These are phyloP conservation scores for Claviceps pazoutovae DNA, from an alignment of 2,329 filamentous ascomycete genomes.

Conservation along the genomic window DNA sequence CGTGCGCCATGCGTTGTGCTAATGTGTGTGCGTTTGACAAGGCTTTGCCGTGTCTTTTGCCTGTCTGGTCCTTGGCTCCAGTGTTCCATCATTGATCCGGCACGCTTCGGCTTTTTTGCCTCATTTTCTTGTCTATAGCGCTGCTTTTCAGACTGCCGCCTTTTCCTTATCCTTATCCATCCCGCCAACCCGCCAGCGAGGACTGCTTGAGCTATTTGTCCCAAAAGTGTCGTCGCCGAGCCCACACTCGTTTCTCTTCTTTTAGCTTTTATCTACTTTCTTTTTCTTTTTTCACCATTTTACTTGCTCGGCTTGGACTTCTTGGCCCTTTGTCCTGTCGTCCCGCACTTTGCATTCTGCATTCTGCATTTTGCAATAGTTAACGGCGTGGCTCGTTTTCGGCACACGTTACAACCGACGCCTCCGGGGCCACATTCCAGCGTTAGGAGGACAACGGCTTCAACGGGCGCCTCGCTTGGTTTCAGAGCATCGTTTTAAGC, in stretches of 20 bases:
- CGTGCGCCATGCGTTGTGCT: conserved; percentile 1
- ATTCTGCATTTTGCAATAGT: not conserved
- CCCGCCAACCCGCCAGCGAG: not conserved
- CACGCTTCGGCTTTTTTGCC: not conserved
- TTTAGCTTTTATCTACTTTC: not conserved
- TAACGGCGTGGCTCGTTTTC: not conserved
- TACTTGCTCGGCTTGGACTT: not conserved
- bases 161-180: not conserved
- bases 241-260: not conserved
- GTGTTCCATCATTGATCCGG: not conserved
- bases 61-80: not conserved
- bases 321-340: not conserved
- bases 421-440: conserved; percentile 1
- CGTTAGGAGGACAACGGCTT: not conserved
- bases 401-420: not conserved
- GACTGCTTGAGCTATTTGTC: not conserved
- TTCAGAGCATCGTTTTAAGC: not conserved
- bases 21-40: not conserved
- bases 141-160: not conserved
- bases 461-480: not conserved
- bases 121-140: not conserved
- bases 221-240: not conserved
- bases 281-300: not conserved
- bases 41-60: not conserved
- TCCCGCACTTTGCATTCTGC: not conserved